phyloP scores from a whole-genome alignment of 768 basidiomycete genomes.

The Ramaria rubella region DNA sequence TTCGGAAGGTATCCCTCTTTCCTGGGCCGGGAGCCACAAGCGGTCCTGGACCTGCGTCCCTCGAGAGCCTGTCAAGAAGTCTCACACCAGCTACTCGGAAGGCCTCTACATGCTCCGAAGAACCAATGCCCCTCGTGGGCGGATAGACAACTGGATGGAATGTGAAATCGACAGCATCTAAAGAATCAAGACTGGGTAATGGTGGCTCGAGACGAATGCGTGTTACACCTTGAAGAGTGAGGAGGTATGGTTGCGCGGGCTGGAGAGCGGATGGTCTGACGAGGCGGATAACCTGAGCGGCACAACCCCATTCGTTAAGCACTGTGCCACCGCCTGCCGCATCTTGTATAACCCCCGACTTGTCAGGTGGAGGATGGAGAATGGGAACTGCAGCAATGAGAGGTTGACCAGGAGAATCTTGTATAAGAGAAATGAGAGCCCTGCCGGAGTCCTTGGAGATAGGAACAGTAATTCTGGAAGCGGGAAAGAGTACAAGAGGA shows the following conservation, averaged over 20 bases:
- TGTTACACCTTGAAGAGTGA: slow-evolving; percentile 67
- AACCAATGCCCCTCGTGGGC: slow-evolving; percentile 34
- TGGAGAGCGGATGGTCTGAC: slow-evolving; percentile 53
- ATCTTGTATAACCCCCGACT: slow-evolving; percentile 14
- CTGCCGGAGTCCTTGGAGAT: slow-evolving; percentile 57
- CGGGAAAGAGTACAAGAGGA: slow-evolving; percentile 71
- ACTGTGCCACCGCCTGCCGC: slow-evolving; percentile 14
- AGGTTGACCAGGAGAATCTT: slow-evolving; percentile 63
- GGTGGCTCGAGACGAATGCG: slow-evolving; percentile 51
- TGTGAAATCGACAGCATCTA: slow-evolving; percentile 23
- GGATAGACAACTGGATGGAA: slow-evolving; percentile 26
- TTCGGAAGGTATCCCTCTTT: slow-evolving; percentile 60
- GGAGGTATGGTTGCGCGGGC: slow-evolving; percentile 53
- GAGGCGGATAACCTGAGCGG: slow-evolving; percentile 65
- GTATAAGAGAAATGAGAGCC: slow-evolving; percentile 57
- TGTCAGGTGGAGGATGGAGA: slow-evolving; percentile 23
- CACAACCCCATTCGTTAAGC: slow-evolving; percentile 55
- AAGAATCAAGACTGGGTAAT: slow-evolving; percentile 22
- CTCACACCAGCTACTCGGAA: slow-evolving; percentile 66
- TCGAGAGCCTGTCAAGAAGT: slow-evolving; percentile 57
- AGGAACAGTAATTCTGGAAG: slow-evolving; percentile 60
- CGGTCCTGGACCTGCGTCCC: slow-evolving; percentile 28
- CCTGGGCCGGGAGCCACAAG: slow-evolving; percentile 31
- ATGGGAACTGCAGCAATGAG: slow-evolving; percentile 63
- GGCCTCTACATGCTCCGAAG: slow-evolving; percentile 48